These are phyloP conservation scores for Carnegiea gigantea DNA, from an alignment of 179 eudicot genomes.

Conservation along the genomic window DNA sequence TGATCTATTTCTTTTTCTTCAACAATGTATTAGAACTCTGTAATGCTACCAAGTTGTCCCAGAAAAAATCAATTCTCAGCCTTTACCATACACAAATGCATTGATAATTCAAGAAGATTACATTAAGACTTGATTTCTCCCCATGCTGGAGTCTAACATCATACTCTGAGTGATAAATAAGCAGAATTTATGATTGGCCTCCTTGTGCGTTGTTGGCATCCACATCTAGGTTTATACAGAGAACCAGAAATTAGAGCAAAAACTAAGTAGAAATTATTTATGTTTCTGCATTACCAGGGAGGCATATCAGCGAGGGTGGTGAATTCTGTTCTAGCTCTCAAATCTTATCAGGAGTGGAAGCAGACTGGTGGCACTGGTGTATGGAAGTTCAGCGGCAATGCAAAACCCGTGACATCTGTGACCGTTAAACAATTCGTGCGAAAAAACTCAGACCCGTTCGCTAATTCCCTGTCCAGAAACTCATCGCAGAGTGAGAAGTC, in stretches of 20 bases:
- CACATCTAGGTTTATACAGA: no score
- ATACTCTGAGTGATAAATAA: background rate
- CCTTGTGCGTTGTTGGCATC: no score
- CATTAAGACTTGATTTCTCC: background rate
- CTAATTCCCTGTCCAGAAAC: conserved; percentile 59
- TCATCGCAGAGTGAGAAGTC: conserved; percentile 55
- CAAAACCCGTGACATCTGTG: conserved; percentile 55
- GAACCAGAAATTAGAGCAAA: no score
- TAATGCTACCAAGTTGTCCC: background rate
- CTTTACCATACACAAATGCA: background rate
- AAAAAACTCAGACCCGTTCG: conserved; percentile 83
- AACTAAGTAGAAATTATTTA: background rate
- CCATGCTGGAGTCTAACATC: background rate
- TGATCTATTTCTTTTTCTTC: background rate
- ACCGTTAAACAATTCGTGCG: conserved; percentile 76
- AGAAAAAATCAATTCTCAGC: background rate
- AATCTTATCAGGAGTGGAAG: conserved; percentile 86
- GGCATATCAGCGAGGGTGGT: conserved; percentile 89
- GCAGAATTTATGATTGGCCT: no score
- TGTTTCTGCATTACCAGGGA: conserved; percentile 51
- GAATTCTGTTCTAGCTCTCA: conserved; percentile 79
- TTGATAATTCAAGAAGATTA: background rate
- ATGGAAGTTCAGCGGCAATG: conserved; percentile 85
- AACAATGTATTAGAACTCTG: background rate
- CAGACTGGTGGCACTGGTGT: conserved; percentile 74